phyloP scores from a whole-genome alignment of 2,329 filamentous ascomycete species.

The Cladosporium cucumerinum region DNA sequence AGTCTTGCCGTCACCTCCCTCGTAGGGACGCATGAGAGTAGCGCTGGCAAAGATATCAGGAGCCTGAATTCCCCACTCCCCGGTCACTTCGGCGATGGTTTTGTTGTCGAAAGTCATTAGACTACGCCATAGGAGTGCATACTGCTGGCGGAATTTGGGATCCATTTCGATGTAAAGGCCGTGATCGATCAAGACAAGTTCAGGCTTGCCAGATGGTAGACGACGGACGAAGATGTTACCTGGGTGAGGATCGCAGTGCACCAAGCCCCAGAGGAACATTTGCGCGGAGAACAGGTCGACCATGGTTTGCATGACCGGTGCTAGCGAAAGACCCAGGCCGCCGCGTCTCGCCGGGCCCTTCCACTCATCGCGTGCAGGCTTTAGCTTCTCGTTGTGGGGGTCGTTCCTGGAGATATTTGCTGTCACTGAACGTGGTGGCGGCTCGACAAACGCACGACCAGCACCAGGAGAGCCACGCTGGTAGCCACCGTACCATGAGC shows the following conservation, averaged over 20 bases:
- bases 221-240: slow-evolving; percentile 96
- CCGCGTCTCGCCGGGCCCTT: slow-evolving; percentile 68
- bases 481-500: slow-evolving; percentile 74
- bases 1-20: slow-evolving; percentile 72
- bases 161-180: slow-evolving; percentile 93
- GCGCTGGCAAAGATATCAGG: slow-evolving; percentile 88
- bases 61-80: slow-evolving; percentile 81
- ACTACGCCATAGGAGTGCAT: slow-evolving; percentile 87
- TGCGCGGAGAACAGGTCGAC: slow-evolving; percentile 94
- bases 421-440: slow-evolving; percentile 37
- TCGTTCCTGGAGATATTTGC: slow-evolving; percentile 41
- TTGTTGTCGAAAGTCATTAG: slow-evolving; percentile 90
- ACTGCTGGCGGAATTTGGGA: slow-evolving; percentile 78
- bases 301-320: slow-evolving; percentile 94
- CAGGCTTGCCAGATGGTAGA: slow-evolving; percentile 72
- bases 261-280: slow-evolving; percentile 94
- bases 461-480: slow-evolving; percentile 75
- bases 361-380: slow-evolving; percentile 79
- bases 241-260: slow-evolving; percentile 96
- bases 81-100: slow-evolving; percentile 68
- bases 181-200: slow-evolving; percentile 95
- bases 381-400: slow-evolving; percentile 60
- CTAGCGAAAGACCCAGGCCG: slow-evolving; percentile 76
- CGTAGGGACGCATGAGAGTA: slow-evolving; percentile 85
- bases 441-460: slow-evolving; percentile 60